These are phyloP conservation scores for Urtica urens DNA, from an alignment of 306 rosid genomes.

Conservation along the genomic window DNA sequence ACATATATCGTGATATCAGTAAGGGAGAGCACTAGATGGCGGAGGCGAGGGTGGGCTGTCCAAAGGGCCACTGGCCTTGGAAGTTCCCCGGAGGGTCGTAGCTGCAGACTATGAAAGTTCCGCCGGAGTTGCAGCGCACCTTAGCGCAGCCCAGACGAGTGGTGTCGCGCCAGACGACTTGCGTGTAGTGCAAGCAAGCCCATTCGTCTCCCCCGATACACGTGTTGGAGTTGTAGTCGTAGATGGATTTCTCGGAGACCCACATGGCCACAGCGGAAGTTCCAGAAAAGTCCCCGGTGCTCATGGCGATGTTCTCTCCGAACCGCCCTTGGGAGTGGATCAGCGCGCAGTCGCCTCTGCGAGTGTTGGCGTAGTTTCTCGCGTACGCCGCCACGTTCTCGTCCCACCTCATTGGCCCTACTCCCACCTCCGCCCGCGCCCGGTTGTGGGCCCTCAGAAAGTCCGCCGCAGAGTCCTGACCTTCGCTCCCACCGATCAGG, in stretches of 20 bases:
- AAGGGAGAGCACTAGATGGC: too few species aligned
- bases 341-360: conserved; percentile 3
- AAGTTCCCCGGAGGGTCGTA: conserved; percentile 46
- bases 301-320: conserved; percentile 23
- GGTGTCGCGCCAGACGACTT: conserved; percentile 36
- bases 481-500: too few species aligned
- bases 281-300: conserved; percentile 13
- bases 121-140: conserved; percentile 25
- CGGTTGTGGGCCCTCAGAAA: conserved; percentile 36
- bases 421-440: conserved; percentile 28
- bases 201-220: too few species aligned
- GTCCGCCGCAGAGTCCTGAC: too few species aligned
- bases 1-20: too few species aligned
- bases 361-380: conserved; percentile 8
- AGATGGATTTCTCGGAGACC: conserved; percentile 25
- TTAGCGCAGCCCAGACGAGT: conserved; percentile 38
- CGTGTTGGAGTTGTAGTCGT: conserved; percentile 24
- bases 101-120: conserved; percentile 23
- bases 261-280: conserved; percentile 28
- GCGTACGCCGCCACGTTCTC: conserved; percentile 17
- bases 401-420: conserved; percentile 25
- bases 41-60: too few species aligned
- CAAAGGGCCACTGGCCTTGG: conserved; percentile 28
- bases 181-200: too few species aligned
- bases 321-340: conserved; percentile 19